A percentile compares a stretch with the other conserved stretches of the same genome.
Conservation (phyloP, 768 basidiomycete genomes). For the Pleurotus tuber-regium region DNA sequence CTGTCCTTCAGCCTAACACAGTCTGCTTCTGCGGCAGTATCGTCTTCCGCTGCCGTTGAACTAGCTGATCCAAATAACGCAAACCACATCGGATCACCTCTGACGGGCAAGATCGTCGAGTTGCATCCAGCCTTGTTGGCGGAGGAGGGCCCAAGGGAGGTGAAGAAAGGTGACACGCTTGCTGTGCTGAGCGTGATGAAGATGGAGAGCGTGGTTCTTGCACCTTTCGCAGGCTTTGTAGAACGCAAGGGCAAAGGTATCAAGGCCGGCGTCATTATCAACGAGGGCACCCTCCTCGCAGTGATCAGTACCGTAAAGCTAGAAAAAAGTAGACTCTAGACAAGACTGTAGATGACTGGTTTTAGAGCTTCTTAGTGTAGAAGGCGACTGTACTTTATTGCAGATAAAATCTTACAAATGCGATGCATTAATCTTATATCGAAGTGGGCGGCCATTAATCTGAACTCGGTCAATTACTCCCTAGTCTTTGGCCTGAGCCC, state of each 20-base stretch:
- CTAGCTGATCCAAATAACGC: slow-evolving; percentile 32
- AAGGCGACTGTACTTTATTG: too few relatives aligned
- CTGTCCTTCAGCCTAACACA: slow-evolving; percentile 30
- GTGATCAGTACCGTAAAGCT: not conserved
- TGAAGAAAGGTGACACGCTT: slow-evolving; percentile 32
- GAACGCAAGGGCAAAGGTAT: slow-evolving; percentile 30
- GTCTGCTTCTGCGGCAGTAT: slow-evolving; percentile 26
- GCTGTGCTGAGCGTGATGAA: slow-evolving; percentile 38
- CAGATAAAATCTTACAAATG: too few relatives aligned
- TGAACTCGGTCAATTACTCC: slow-evolving; percentile 19
- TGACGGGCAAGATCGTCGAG: slow-evolving; percentile 37
- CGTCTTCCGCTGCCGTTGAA: slow-evolving; percentile 24
- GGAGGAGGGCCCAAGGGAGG: slow-evolving; percentile 4
- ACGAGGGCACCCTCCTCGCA: slow-evolving; percentile 24
- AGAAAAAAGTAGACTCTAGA: slow-evolving; percentile 5
- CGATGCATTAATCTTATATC: too few relatives aligned
- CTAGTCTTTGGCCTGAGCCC: slow-evolving; percentile 56
- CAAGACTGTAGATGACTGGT: too few relatives aligned
- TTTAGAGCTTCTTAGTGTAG: too few relatives aligned
- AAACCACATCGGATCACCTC: slow-evolving; percentile 27
- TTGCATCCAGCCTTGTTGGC: slow-evolving; percentile 27
- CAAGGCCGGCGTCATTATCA: slow-evolving; percentile 28
- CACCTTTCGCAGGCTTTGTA: slow-evolving; percentile 28
- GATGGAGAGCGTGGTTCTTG: slow-evolving; percentile 34
- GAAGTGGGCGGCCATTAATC: too few relatives aligned